These are phyloP conservation scores for Penicillium thymicola DNA, from an alignment of 2,329 filamentous ascomycete genomes.

Conservation along the genomic window DNA sequence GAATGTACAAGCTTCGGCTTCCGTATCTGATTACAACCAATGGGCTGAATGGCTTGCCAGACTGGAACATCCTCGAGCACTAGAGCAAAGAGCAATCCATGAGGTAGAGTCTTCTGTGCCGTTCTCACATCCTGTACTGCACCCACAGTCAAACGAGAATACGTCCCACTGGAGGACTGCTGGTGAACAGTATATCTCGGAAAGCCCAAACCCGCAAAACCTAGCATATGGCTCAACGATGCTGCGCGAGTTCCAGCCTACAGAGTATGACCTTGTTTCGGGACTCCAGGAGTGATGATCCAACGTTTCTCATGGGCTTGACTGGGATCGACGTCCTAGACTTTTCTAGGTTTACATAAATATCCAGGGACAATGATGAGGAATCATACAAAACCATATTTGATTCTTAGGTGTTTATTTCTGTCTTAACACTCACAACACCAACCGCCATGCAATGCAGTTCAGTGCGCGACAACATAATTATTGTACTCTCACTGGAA, in stretches of 20 bases:
- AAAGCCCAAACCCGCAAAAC: background rate
- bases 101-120: background rate
- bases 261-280: slow-evolving; percentile 3
- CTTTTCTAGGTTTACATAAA: slow-evolving; percentile 14
- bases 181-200: background rate
- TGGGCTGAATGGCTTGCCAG: slow-evolving; percentile 12
- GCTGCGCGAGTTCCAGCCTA: background rate
- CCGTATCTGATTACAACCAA: slow-evolving; percentile 4
- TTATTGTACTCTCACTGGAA: slow-evolving; percentile 19
- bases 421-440: background rate
- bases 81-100: background rate
- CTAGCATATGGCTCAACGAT: background rate
- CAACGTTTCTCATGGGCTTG: slow-evolving; percentile 27
- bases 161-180: background rate
- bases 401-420: background rate
- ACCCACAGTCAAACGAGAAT: background rate
- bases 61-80: background rate
- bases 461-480: background rate
- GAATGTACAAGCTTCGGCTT: background rate
- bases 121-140: background rate
- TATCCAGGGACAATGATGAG: too few species aligned
- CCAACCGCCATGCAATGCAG: background rate
- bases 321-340: slow-evolving; percentile 28
- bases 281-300: slow-evolving; percentile 22
- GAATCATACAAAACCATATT: too few species aligned